Evolutionary conservation across 495 filamentous ascomycete genomes (phyloP).

Genomic region (Hypoxylon rickii): DNA sequence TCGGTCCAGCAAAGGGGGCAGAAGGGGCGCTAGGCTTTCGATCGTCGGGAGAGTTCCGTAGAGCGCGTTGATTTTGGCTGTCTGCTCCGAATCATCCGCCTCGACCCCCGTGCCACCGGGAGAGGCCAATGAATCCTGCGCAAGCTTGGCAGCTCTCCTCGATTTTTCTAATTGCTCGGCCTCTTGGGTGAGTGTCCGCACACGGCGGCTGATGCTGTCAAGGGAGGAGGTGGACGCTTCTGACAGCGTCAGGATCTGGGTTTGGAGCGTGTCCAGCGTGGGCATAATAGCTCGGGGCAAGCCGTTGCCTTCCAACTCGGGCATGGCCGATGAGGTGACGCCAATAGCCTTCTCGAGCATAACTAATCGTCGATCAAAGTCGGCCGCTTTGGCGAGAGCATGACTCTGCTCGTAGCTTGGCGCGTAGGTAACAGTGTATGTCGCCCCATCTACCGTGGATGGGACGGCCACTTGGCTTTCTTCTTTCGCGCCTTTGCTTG

Average conservation of each 20-base stretch:
- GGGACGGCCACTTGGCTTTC: slow-evolving; percentile 16
- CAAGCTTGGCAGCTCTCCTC: slow-evolving; percentile 70
- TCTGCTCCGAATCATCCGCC: slow-evolving; percentile 64
- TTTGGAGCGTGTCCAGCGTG: slow-evolving; percentile 76
- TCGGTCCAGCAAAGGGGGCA: slow-evolving; percentile 85
- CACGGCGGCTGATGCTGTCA: slow-evolving; percentile 72
- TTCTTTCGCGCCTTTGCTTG: slow-evolving; percentile 7
- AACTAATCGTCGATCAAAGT: slow-evolving; percentile 81
- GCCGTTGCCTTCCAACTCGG: slow-evolving; percentile 61
- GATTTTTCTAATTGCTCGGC: slow-evolving; percentile 77
- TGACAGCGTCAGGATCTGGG: slow-evolving; percentile 67
- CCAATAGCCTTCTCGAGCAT: slow-evolving; percentile 82
- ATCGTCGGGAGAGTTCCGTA: slow-evolving; percentile 90
- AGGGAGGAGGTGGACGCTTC: slow-evolving; percentile 68
- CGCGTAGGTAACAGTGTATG: slow-evolving; percentile 60
- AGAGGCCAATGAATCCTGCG: slow-evolving; percentile 61
- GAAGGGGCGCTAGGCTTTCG: slow-evolving; percentile 79
- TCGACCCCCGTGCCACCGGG: slow-evolving; percentile 45
- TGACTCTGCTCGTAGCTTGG: slow-evolving; percentile 64
- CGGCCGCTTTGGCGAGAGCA: slow-evolving; percentile 77
- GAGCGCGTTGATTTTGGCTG: slow-evolving; percentile 87
- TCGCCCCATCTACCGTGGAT: slow-evolving; percentile 31
- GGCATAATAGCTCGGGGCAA: slow-evolving; percentile 72
- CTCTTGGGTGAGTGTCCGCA: slow-evolving; percentile 76
- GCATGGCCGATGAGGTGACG: slow-evolving; percentile 68